These are phyloP conservation scores for Calycina marina DNA, from an alignment of 2,329 filamentous ascomycete species.

Conservation along the genomic window DNA sequence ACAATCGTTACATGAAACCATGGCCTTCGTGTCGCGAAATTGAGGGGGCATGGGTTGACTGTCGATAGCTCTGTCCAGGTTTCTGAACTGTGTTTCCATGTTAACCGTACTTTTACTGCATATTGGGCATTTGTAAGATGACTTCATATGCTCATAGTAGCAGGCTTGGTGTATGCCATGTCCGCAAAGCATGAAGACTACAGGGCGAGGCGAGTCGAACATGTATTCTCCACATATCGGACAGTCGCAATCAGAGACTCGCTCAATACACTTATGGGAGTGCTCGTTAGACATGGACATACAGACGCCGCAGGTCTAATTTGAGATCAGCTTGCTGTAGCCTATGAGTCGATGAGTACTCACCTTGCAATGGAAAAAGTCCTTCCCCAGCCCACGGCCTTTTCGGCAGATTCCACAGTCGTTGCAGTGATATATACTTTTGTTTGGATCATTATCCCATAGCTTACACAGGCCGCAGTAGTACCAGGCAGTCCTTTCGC, in stretches of 20 bases:
- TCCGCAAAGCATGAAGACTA: conserved; percentile 90
- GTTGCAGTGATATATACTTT: conserved; percentile 88
- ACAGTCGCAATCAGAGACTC: conserved; percentile 88
- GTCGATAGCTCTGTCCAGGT: conserved; percentile 74
- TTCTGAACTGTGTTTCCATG: conserved; percentile 91
- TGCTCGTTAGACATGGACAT: conserved; percentile 76
- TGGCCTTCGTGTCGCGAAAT: conserved; percentile 63
- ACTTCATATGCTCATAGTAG: conserved; percentile 75
- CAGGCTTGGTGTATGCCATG: conserved; percentile 91
- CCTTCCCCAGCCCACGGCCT: conserved; percentile 82
- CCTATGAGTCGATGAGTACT: conserved; percentile 11
- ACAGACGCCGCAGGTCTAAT: conserved; percentile 77
- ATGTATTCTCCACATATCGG: conserved; percentile 95
- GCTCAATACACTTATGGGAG: conserved; percentile 86
- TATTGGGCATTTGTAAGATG: conserved; percentile 89
- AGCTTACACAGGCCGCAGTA: conserved; percentile 92
- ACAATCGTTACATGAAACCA: conserved; percentile 91
- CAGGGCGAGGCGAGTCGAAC: conserved; percentile 76
- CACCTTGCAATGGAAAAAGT: conserved; percentile 97
- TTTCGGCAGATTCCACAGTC: conserved; percentile 93
- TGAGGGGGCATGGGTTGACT: conserved; percentile 84
- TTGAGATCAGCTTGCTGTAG: background rate
- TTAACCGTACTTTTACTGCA: conserved; percentile 95
- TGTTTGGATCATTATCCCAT: conserved; percentile 86
- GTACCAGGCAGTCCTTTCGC: conserved; percentile 67